A percentile compares a stretch with the other conserved stretches of the same genome.
phyloP scores from a whole-genome alignment of 2,329 filamentous ascomycete species.

The Paraconiothyrium brasiliense region DNA sequence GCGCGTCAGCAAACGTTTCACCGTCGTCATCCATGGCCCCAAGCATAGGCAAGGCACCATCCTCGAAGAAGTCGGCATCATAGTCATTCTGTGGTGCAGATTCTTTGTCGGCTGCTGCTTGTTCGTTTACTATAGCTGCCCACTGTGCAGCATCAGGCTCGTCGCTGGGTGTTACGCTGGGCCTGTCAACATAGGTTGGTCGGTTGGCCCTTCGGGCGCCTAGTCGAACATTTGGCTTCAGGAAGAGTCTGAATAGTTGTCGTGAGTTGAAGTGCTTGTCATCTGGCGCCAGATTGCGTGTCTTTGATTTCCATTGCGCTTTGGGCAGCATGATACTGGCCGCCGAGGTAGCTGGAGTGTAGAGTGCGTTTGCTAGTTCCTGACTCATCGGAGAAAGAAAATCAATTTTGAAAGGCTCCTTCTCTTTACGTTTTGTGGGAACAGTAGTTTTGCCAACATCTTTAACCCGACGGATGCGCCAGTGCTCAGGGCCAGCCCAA shows the following conservation, averaged over 20 bases:
- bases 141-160: slow-evolving; percentile 97
- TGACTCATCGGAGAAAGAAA: slow-evolving; percentile 80
- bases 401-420: slow-evolving; percentile 94
- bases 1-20: slow-evolving; percentile 79
- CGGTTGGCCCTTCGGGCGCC: slow-evolving; percentile 67
- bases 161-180: slow-evolving; percentile 67
- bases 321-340: slow-evolving; percentile 86
- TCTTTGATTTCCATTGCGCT: slow-evolving; percentile 95
- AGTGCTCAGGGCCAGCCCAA: slow-evolving; percentile 98
- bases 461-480: slow-evolving; percentile 95
- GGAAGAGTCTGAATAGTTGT: slow-evolving; percentile 86
- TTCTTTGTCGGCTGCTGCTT: slow-evolving; percentile 54
- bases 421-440: slow-evolving; percentile 82
- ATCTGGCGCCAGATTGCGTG: slow-evolving; percentile 89
- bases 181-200: slow-evolving; percentile 25
- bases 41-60: slow-evolving; percentile 77
- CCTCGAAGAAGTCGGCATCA: slow-evolving; percentile 97
- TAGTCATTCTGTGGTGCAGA: slow-evolving; percentile 79
- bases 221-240: slow-evolving; percentile 91
- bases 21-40: slow-evolving; percentile 73
- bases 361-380: slow-evolving; percentile 76
- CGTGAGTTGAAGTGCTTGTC: slow-evolving; percentile 98
- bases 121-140: slow-evolving; percentile 66
- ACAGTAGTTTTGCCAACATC: slow-evolving; percentile 68
- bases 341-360: slow-evolving; percentile 82